Evolutionary conservation across 106 monocot genomes (phyloP).

Genomic region (Dendrobium nobile): DNA sequence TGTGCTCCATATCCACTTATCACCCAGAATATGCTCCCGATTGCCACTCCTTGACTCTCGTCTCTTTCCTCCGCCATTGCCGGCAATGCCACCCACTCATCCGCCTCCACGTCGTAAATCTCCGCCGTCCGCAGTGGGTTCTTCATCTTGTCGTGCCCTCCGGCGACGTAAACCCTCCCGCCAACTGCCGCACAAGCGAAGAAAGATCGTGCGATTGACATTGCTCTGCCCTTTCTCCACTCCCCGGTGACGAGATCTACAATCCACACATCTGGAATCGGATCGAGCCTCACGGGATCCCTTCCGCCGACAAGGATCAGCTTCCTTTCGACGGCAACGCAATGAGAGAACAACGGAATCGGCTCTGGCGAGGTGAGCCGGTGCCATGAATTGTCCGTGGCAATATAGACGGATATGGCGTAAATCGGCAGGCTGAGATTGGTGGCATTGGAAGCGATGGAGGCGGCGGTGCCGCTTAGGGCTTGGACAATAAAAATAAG

Average conservation of each 20-base stretch:
- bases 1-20: too few relatives aligned
- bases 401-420: not conserved
- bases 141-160: too few relatives aligned
- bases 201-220: too few relatives aligned
- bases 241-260: constrained; percentile 19
- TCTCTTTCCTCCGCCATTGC: constrained; percentile 36
- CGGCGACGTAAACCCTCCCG: too few relatives aligned
- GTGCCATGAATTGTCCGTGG: not conserved
- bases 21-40: constrained; percentile 12
- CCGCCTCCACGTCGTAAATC: constrained; percentile 33
- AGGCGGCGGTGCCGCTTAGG: too few relatives aligned
- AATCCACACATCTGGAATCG: constrained; percentile 16
- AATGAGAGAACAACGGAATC: not conserved
- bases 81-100: constrained; percentile 34
- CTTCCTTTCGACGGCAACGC: too few relatives aligned
- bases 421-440: not conserved
- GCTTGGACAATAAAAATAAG: too few relatives aligned
- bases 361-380: not conserved
- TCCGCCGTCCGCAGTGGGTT: too few relatives aligned
- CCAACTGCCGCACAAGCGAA: too few relatives aligned
- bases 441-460: too few relatives aligned
- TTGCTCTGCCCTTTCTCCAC: too few relatives aligned
- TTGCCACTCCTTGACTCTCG: constrained; percentile 30
- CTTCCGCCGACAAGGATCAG: constrained; percentile 44
- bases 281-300: constrained; percentile 35